Evolutionary conservation across 2,329 filamentous ascomycete species (phyloP).

Genomic region (Cercospora sp.): DNA sequence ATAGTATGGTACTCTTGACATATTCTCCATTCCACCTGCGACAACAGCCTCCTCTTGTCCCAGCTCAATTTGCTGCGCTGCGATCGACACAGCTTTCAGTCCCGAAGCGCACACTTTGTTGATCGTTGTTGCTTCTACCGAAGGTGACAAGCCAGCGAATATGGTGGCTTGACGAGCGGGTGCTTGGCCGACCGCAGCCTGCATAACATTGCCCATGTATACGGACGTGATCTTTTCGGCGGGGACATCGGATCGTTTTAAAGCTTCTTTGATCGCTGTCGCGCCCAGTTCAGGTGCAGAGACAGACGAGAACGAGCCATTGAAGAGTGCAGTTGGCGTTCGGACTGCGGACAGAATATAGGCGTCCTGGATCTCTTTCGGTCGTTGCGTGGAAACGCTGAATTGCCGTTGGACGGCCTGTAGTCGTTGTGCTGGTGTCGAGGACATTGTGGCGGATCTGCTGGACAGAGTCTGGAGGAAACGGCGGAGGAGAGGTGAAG

Average conservation of each 20-base stretch:
- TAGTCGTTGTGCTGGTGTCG: conserved; percentile 33
- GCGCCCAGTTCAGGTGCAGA: conserved; percentile 86
- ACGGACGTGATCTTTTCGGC: conserved; percentile 81
- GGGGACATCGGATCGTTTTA: conserved; percentile 83
- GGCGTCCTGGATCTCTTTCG: conserved; percentile 77
- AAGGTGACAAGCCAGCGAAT: conserved; percentile 79
- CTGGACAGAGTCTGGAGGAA: conserved; percentile 26
- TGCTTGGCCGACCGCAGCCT: conserved; percentile 80
- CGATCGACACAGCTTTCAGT: conserved; percentile 85
- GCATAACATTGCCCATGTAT: conserved; percentile 96
- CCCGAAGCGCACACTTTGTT: conserved; percentile 99
- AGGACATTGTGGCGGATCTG: conserved; percentile 28
- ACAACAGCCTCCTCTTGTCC: conserved; percentile 85
- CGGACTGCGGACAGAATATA: conserved; percentile 90
- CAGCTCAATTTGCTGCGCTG: conserved; percentile 91
- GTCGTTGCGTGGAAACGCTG: conserved; percentile 50
- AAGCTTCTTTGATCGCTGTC: conserved; percentile 84
- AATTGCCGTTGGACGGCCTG: conserved; percentile 44
- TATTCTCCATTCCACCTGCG: conserved; percentile 97
- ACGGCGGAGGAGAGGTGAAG: conserved; percentile 30
- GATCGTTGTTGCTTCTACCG: conserved; percentile 84
- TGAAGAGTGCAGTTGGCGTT: conserved; percentile 95
- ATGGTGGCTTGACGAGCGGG: conserved; percentile 89
- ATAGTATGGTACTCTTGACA: conserved; percentile 93
- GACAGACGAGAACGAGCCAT: conserved; percentile 82